Percentiles rank a stretch among this genome's conserved stretches.
These are phyloP conservation scores for Globisporangium barbulae DNA, from an alignment of 352 stramenopile genomes.

Conservation along the genomic window DNA sequence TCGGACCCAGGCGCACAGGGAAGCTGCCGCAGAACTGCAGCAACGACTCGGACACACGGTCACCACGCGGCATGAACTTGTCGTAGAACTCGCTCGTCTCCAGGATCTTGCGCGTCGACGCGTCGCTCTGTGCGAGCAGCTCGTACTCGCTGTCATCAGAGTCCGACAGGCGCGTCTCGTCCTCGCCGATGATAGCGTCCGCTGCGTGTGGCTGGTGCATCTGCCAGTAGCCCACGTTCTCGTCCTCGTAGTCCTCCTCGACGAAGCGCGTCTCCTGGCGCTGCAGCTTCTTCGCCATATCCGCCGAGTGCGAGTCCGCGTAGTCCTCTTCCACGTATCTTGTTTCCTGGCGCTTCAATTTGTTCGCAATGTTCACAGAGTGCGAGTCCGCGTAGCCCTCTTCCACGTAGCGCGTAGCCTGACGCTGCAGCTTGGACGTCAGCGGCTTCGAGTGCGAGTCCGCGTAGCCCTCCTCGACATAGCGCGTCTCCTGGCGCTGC, in stretches of 20 bases:
- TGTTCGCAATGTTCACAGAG: neutral
- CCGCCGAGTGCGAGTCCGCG: no score
- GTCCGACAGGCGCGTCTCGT: slow-evolving; percentile 10
- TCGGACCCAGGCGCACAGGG: slow-evolving; percentile 42
- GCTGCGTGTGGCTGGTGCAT: slow-evolving; percentile 10
- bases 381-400: neutral
- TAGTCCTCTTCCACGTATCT: neutral
- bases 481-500: neutral
- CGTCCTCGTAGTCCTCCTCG: slow-evolving; percentile 14
- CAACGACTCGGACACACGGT: slow-evolving; percentile 50
- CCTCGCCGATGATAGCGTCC: slow-evolving; percentile 8
- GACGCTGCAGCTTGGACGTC: neutral
- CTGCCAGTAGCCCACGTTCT: slow-evolving; percentile 16
- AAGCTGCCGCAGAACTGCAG: slow-evolving; percentile 63
- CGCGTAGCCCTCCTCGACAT: neutral
- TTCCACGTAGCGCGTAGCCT: neutral
- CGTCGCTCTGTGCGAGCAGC: slow-evolving; percentile 15
- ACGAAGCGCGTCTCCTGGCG: slow-evolving; percentile 8
- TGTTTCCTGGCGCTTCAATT: neutral
- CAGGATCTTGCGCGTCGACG: slow-evolving; percentile 42
- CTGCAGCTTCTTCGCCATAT: neutral
- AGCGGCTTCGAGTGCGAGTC: neutral
- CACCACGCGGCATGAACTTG: slow-evolving; percentile 42
- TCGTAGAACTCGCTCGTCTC: slow-evolving; percentile 48
- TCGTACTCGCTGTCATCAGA: slow-evolving; percentile 21